Evolutionary conservation across 2,329 filamentous ascomycete genomes (phyloP).

Genomic region (Zymoseptoria pseudotritici): DNA sequence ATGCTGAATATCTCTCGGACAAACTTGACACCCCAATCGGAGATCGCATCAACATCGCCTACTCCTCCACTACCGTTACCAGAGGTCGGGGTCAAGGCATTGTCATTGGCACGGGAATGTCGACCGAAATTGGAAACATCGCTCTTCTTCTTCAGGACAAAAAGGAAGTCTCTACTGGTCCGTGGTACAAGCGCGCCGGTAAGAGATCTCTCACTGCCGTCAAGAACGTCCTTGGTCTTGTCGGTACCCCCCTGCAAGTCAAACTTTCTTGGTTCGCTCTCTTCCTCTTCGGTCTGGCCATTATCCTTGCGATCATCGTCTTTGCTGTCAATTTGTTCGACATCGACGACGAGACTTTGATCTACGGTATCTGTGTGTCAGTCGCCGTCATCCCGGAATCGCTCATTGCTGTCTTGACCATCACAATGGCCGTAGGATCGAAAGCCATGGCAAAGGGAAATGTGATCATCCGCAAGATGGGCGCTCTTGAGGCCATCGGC

Average conservation of each 20-base stretch:
- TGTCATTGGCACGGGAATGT: conserved; percentile 52
- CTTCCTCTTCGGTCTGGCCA: conserved; percentile 65
- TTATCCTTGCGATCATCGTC: conserved; percentile 61
- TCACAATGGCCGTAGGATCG: conserved; percentile 57
- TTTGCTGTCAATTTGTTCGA: conserved; percentile 51
- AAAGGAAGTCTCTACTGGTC: conserved; percentile 10
- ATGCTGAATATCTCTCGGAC: conserved; percentile 23
- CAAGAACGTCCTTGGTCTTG: conserved; percentile 33
- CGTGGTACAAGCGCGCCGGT: conserved; percentile 10
- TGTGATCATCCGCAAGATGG: conserved; percentile 58
- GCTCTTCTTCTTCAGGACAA: conserved; percentile 37
- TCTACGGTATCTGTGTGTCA: conserved; percentile 43
- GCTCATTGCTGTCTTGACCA: conserved; percentile 59
- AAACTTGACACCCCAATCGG: conserved; percentile 46
- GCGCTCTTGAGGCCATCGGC: conserved; percentile 57
- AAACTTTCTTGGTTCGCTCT: conserved; percentile 81
- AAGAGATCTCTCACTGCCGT: conserved; percentile 49
- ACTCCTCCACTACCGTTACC: conserved; percentile 57
- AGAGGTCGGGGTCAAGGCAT: conserved; percentile 56
- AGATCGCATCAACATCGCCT: conserved; percentile 57
- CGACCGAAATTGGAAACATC: conserved; percentile 59
- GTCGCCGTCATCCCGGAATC: conserved; percentile 44
- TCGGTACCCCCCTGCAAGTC: conserved; percentile 72
- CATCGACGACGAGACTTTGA: conserved; percentile 37
- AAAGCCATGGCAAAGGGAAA: conserved; percentile 57